Evolutionary conservation across 2,329 filamentous ascomycete species (phyloP).

Genomic region (Fusarium heterosporum): DNA sequence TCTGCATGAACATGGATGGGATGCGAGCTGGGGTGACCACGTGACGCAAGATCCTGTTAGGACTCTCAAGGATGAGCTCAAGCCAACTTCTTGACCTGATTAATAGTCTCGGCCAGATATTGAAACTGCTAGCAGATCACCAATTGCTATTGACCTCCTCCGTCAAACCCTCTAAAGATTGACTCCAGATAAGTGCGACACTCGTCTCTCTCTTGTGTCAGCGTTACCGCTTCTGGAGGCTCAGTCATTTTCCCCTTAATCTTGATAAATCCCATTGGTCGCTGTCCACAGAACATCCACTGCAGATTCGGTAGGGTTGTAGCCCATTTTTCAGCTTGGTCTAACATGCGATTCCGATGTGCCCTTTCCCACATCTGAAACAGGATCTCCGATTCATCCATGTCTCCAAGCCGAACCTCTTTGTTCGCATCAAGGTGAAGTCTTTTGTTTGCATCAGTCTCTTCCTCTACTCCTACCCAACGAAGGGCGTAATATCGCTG

Average conservation of each 20-base stretch:
- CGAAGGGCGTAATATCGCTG: neutral
- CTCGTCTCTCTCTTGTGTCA: neutral
- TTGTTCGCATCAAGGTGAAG: neutral
- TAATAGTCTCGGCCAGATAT: no score
- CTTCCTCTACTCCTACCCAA: neutral
- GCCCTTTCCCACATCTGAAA: slow-evolving; percentile 7
- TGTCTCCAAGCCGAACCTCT: neutral
- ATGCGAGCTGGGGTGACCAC: slow-evolving; percentile 4
- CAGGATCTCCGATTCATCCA: neutral
- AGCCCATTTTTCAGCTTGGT: slow-evolving; percentile 24
- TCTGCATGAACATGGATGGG: neutral
- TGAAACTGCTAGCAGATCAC: no score
- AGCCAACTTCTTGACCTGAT: neutral
- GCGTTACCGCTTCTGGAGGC: neutral
- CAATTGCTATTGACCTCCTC: no score
- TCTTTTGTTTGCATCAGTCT: slow-evolving; percentile 1
- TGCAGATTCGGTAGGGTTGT: slow-evolving; percentile 17
- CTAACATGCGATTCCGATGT: slow-evolving; percentile 36
- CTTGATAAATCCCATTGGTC: neutral
- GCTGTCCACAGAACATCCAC: slow-evolving; percentile 33
- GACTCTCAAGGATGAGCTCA: neutral
- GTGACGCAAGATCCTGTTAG: slow-evolving; percentile 1
- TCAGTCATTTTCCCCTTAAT: no score
- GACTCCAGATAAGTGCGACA: neutral
- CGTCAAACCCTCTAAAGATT: neutral